Percentiles rank a stretch among this genome's conserved stretches.
These are phyloP conservation scores for Aristolochia contorta DNA, from an alignment of 164 flowering plant species.

Conservation along the genomic window DNA sequence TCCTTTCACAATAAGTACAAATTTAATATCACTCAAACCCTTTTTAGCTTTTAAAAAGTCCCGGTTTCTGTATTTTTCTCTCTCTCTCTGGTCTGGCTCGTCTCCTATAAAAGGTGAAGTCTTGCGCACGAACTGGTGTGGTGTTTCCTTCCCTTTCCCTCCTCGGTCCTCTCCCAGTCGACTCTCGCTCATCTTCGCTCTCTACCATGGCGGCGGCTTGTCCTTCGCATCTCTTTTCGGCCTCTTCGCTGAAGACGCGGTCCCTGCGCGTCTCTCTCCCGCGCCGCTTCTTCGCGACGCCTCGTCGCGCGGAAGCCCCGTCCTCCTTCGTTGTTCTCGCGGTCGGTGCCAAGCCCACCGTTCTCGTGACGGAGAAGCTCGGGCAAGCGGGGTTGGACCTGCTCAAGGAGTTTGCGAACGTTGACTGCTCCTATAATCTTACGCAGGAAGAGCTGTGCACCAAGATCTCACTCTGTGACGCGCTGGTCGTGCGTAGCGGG, in stretches of 20 bases:
- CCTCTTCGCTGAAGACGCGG: constrained; percentile 13
- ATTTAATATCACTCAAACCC: not conserved
- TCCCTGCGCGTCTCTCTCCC: constrained; percentile 5
- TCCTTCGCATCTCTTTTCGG: constrained; percentile 16
- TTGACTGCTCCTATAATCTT: constrained; percentile 70
- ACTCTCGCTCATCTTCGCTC: too few species aligned
- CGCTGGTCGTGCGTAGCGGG: constrained; percentile 75
- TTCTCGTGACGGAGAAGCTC: constrained; percentile 82
- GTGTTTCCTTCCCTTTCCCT: not conserved
- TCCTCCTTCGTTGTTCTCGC: constrained; percentile 19
- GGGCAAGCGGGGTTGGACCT: constrained; percentile 64
- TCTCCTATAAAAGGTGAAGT: too few species aligned
- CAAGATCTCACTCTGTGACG: constrained; percentile 91
- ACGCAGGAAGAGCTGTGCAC: constrained; percentile 73
- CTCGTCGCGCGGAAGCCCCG: constrained; percentile 12
- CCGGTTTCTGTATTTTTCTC: too few species aligned
- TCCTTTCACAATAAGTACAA: too few species aligned
- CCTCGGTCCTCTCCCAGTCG: too few species aligned
- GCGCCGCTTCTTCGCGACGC: constrained; percentile 11
- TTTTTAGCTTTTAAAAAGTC: not conserved
- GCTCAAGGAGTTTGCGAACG: constrained; percentile 60
- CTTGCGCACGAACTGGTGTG: too few species aligned
- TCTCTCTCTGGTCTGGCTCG: too few species aligned
- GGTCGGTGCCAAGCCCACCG: constrained; percentile 56
- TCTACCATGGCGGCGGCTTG: constrained; percentile 28